phyloP scores from a whole-genome alignment of 176 grass and related monocot species.

The Rhynchospora breviuscula region DNA sequence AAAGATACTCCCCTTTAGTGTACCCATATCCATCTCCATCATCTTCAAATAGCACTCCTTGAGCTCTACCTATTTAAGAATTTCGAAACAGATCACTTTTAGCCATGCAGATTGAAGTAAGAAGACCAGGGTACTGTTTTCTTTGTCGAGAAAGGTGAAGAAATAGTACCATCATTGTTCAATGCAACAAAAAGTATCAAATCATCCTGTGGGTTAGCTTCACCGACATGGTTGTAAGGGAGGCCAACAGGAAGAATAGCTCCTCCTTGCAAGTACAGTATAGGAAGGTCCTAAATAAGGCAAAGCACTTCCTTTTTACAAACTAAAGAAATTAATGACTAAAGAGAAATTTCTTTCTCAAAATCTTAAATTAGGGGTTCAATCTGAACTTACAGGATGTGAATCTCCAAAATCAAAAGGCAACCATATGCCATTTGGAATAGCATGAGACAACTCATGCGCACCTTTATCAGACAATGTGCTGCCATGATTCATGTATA shows the following conservation, averaged over 20 bases:
- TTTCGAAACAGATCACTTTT: conserved; percentile 15
- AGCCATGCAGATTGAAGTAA: neutral
- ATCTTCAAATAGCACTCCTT: conserved; percentile 83
- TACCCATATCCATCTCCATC: conserved; percentile 79
- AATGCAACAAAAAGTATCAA: conserved; percentile 73
- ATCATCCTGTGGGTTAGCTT: conserved; percentile 80
- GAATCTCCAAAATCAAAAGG: conserved; percentile 88
- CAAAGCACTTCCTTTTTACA: neutral
- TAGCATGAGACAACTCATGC: conserved; percentile 56
- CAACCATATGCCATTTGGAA: conserved; percentile 75
- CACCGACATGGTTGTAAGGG: conserved; percentile 73
- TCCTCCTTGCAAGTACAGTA: conserved; percentile 77
- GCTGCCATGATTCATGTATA: conserved; percentile 37
- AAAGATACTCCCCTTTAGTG: conserved; percentile 61
- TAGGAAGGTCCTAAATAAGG: conserved; percentile 65
- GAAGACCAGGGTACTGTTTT: neutral
- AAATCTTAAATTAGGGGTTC: neutral
- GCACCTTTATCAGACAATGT: conserved; percentile 61
- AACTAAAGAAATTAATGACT: neutral
- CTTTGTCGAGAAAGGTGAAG: neutral
- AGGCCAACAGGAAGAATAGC: conserved; percentile 80
- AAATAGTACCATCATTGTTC: conserved; percentile 67
- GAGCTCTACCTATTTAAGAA: conserved; percentile 58
- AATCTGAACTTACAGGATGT: conserved; percentile 62
- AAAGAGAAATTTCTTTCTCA: neutral